Evolutionary conservation across 306 rosid species (phyloP).

Genomic region (Cucumis cinereus): DNA sequence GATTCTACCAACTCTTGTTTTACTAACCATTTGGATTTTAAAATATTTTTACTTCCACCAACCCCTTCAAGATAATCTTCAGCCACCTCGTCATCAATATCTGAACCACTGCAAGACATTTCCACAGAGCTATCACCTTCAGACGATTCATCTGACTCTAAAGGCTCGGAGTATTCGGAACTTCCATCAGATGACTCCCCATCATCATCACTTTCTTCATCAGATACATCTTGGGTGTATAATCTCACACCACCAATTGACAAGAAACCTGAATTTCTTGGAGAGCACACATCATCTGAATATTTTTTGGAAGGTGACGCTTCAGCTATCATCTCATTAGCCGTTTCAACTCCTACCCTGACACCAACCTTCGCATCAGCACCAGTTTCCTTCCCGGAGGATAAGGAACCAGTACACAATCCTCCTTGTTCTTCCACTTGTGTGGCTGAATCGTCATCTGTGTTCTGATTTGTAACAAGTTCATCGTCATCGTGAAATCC

Average conservation of each 20-base stretch:
- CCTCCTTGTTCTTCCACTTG: constrained; percentile 31
- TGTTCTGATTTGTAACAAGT: constrained; percentile 23
- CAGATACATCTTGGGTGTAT: constrained; percentile 72
- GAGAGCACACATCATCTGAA: constrained; percentile 20
- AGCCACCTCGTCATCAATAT: constrained; percentile 73
- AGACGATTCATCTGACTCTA: constrained; percentile 32
- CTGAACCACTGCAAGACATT: constrained; percentile 58
- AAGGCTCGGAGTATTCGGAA: constrained; percentile 24
- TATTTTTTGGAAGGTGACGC: constrained; percentile 25
- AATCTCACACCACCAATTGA: constrained; percentile 74
- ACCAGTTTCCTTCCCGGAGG: constrained; percentile 34
- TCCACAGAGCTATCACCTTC: constrained; percentile 52
- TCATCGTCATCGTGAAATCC: constrained; percentile 60
- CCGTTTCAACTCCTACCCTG: constrained; percentile 25
- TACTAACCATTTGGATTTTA: constrained; percentile 66
- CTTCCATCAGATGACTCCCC: constrained; percentile 29
- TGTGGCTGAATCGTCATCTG: constrained; percentile 23
- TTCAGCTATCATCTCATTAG: constrained; percentile 26
- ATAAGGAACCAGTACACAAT: constrained; percentile 26
- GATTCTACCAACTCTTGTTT: constrained; percentile 35
- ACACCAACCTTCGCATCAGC: constrained; percentile 20
- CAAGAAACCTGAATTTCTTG: constrained; percentile 61
- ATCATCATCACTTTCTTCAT: constrained; percentile 38
- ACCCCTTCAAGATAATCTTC: constrained; percentile 80
- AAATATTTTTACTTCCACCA: constrained; percentile 64